Percentiles rank a stretch among this genome's conserved stretches.
Evolutionary conservation across 345 rosid genomes (phyloP).

Genomic region (Noccaea bulbosa): DNA sequence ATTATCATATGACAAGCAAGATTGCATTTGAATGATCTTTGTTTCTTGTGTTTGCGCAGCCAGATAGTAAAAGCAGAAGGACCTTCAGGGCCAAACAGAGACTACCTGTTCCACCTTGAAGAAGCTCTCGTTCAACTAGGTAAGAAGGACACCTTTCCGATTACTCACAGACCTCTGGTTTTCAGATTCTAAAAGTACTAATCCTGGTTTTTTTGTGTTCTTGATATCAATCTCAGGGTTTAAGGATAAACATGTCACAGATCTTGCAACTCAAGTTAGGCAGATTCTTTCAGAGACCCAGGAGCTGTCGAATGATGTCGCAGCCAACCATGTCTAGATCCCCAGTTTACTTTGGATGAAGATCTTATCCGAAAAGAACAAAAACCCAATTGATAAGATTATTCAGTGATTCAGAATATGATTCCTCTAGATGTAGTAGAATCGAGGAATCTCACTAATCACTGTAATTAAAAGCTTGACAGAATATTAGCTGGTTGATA

Average conservation of each 20-base stretch:
- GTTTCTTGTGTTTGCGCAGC: constrained; percentile 41
- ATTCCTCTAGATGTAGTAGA: constrained; percentile 16
- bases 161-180: neutral
- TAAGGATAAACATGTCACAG: constrained; percentile 74
- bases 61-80: constrained; percentile 79
- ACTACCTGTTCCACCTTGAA: constrained; percentile 80
- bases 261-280: constrained; percentile 71
- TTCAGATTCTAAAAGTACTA: neutral
- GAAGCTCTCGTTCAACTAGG: constrained; percentile 67
- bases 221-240: constrained; percentile 50
- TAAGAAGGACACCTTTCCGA: constrained; percentile 19
- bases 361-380: constrained; percentile 8
- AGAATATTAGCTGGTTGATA: constrained; percentile 1
- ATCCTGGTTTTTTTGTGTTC: neutral
- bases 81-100: constrained; percentile 96
- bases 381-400: constrained; percentile 22
- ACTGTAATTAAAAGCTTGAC: neutral
- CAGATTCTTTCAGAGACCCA: constrained; percentile 49
- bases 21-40: neutral
- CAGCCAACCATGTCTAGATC: constrained; percentile 22
- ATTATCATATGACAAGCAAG: neutral
- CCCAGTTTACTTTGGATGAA: neutral
- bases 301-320: constrained; percentile 23
- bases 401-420: constrained; percentile 31
- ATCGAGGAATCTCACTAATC: constrained; percentile 3